Conservation (phyloP, 768 basidiomycete genomes). For the Suillus bovinus region DNA sequence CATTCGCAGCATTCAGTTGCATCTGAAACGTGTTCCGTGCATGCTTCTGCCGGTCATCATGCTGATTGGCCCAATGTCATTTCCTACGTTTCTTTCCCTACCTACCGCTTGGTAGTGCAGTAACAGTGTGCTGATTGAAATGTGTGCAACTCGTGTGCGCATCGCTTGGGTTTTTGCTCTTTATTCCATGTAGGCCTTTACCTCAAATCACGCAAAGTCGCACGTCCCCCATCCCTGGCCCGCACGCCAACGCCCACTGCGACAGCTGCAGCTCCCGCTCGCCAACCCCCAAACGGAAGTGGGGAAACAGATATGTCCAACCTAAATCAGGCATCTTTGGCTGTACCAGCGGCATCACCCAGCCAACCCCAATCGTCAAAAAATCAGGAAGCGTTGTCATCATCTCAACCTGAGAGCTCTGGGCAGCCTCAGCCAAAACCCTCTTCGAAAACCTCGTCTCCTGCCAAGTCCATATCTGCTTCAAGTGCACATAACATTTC, state of each 20-base stretch:
- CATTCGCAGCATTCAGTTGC: slow-evolving; percentile 32
- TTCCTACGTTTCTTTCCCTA: slow-evolving; percentile 32
- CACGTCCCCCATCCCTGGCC: slow-evolving; percentile 64
- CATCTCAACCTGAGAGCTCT: slow-evolving; percentile 27
- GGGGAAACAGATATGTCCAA: slow-evolving; percentile 37
- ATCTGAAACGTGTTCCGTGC: slow-evolving; percentile 34
- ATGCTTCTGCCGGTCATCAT: slow-evolving; percentile 33
- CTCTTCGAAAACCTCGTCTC: slow-evolving; percentile 24
- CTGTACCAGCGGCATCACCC: slow-evolving; percentile 24
- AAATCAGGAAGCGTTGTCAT: slow-evolving; percentile 29
- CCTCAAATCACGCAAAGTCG: slow-evolving; percentile 79
- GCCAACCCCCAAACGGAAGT: slow-evolving; percentile 35
- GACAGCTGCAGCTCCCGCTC: slow-evolving; percentile 32
- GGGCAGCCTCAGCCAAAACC: slow-evolving; percentile 28
- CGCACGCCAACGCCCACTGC: slow-evolving; percentile 37
- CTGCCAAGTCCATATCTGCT: slow-evolving; percentile 28
- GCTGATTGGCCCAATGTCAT: slow-evolving; percentile 33
- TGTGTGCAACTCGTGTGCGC: slow-evolving; percentile 40
- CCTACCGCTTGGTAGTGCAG: slow-evolving; percentile 35
- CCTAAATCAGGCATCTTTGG: slow-evolving; percentile 36
- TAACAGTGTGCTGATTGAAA: slow-evolving; percentile 40
- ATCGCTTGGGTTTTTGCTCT: slow-evolving; percentile 33
- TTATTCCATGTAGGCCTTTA: slow-evolving; percentile 65
- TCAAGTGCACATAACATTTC: slow-evolving; percentile 33
- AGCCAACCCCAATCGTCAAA: slow-evolving; percentile 32